Evolutionary conservation across 1,284 basidiomycete species (phyloP).

Genomic region (Cryptococcus sp.): DNA sequence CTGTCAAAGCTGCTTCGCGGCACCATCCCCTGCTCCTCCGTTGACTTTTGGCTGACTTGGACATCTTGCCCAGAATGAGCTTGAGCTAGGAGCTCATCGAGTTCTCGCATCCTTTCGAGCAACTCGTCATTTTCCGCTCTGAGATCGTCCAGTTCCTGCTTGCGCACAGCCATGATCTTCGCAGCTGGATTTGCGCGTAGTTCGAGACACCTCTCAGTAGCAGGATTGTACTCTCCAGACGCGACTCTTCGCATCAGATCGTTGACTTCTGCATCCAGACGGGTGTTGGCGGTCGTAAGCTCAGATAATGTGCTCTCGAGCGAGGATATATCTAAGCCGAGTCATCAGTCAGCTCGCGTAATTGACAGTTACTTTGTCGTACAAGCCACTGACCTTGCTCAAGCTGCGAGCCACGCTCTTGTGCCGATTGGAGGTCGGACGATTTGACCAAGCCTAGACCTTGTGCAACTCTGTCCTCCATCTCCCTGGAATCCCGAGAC

Average conservation of each 20-base stretch:
- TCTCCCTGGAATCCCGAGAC: slow-evolving; percentile 36
- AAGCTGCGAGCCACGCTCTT: slow-evolving; percentile 22
- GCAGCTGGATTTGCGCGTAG: slow-evolving; percentile 56
- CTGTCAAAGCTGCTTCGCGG: slow-evolving; percentile 55
- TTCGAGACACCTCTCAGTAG: slow-evolving; percentile 54
- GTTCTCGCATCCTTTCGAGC: slow-evolving; percentile 42
- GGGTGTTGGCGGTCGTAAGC: slow-evolving; percentile 52
- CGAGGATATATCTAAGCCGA: slow-evolving; percentile 27
- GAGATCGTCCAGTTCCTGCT: slow-evolving; percentile 55
- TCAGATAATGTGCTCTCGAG: slow-evolving; percentile 39
- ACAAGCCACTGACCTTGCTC: slow-evolving; percentile 26
- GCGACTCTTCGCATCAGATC: slow-evolving; percentile 54
- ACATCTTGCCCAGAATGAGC: slow-evolving; percentile 8
- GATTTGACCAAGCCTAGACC: slow-evolving; percentile 44
- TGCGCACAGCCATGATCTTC: slow-evolving; percentile 55
- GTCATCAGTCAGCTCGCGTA: slow-evolving; percentile 5
- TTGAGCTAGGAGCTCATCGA: slow-evolving; percentile 18
- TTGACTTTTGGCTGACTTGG: slow-evolving; percentile 3
- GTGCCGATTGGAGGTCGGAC: slow-evolving; percentile 28
- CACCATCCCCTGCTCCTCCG: slow-evolving; percentile 34
- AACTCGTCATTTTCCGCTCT: slow-evolving; percentile 57
- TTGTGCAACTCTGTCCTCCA: slow-evolving; percentile 34
- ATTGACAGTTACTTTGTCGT: neutral
- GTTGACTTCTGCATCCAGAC: slow-evolving; percentile 55
- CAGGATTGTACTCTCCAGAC: slow-evolving; percentile 58